Evolutionary conservation across 768 basidiomycete genomes (phyloP), one percentile per base, ranked within the genome.

Genomic region (Boletus tomentosulus): DNA sequence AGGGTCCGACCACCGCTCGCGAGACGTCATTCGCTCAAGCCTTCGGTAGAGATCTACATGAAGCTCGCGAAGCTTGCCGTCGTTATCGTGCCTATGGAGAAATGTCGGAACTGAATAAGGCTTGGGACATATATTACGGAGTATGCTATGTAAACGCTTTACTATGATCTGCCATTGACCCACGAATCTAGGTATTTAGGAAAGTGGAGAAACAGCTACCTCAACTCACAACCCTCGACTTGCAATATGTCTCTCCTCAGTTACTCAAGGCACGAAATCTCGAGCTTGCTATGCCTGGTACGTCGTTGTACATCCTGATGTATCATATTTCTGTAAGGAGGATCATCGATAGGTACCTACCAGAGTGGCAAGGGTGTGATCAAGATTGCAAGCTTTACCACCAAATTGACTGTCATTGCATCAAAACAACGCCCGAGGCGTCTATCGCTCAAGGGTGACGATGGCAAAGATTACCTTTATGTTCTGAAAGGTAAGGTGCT

Each of bases 81-180:
- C 81, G 91, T 47, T 99, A 88, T 75, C 86, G 87, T 39, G 79
- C 82, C 22, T 90, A 89, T 64, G 90, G 90, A 25, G 95, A 99
- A 66, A 80, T 84, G 52, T 84, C 83, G 47, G 93, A 98, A 66
- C 74, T 99, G 45, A 97, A 98, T 67, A 92, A 89, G 65, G 97
- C 97, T 31, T 99, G 97, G 97, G 97, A 98, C 64, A 94, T 98
- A 27, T 99, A 99, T 71, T 99, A 98, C 64, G 84, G 84, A 46
- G 93, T 92, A 65, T 57, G 85, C 22, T 39, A 34, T 15, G 41
- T 1, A 5, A 69, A n/a, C 22, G 4, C 35, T 9, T 12, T 39
- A 30, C 33, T 35, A 13, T 16, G 22, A 48, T 50, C 35, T 19
- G 37, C 46, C 33, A 34, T 35, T 54, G 22, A 59, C 48, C 41